Evolutionary conservation across 2,329 filamentous ascomycete genomes (phyloP).

Genomic region (Neofusicoccum sp.): DNA sequence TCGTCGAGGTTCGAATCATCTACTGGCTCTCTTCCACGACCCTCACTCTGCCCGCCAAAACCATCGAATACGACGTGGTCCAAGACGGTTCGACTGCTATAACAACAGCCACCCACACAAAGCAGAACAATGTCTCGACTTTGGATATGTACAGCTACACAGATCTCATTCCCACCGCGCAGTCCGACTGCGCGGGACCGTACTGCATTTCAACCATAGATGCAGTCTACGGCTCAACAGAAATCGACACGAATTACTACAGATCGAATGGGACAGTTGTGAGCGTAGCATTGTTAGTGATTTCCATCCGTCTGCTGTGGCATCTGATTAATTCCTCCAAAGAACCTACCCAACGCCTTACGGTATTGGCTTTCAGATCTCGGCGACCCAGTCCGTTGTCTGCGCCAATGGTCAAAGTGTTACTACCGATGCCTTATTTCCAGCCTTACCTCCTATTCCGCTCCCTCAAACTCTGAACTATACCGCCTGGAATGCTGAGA

Average conservation of each 20-base stretch:
- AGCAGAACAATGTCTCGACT: not conserved
- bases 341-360: conserved; percentile 6
- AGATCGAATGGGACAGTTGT: no score
- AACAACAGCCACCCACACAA: not conserved
- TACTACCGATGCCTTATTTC: not conserved
- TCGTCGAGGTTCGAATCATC: not conserved
- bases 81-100: not conserved
- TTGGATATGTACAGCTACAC: not conserved
- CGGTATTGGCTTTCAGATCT: not conserved
- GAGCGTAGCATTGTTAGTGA: not conserved
- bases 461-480: not conserved
- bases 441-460: not conserved
- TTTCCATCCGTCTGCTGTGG: no score
- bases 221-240: not conserved
- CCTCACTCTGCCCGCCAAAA: not conserved
- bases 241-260: not conserved
- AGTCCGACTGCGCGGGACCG: not conserved
- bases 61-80: not conserved
- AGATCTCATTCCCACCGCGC: not conserved
- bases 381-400: not conserved
- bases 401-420: not conserved
- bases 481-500: not conserved
- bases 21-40: conserved; percentile 5
- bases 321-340: not conserved
- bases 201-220: not conserved